Base-by-base conservation (phyloP, 148 eudicot genomes). In the Nepenthes mirabilis region DNA sequence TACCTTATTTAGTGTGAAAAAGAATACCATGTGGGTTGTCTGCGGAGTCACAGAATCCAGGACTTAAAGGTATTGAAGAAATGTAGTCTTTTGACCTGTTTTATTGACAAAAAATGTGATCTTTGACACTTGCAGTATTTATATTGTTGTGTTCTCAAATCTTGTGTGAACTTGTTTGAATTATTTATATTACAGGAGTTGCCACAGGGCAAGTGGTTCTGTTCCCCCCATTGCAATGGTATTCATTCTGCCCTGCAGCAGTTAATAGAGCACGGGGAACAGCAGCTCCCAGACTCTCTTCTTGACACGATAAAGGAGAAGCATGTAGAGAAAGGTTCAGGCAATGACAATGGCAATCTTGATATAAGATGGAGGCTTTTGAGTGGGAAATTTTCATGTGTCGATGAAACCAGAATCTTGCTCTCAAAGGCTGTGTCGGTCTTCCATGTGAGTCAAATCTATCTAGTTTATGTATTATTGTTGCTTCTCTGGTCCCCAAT, bases 141-240 rank as follows among this genome's bases (percentile, higher is more conserved):
- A 2, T 52, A 2, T 6, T 51, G 4, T 49, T 32, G n/a, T 33
- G 33, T 47, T 65, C 34, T 34, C 7, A 13, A 23, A 55, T 55
- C 32, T 23, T 32, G 2, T 32, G 2, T 3, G 36, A 9, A 55
- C 14, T 6, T 54, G 35, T 37, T 47, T 36, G 14, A 45, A 1
- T 50, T 7, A 37, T 23, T 58, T 34, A 34, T 58, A 13, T 60
- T 75, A 72, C 83, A 91, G 97, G 93, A 73, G 62, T 65, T 91
- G 69, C 97, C 97, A n/a, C 68, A 56, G 37, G 90, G 76, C 57
- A 75, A 83, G 55, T 91, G 96, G 96, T 83, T 88, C 65, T 91
- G 95, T 57, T 74, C 77, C 65, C 55, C 56, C 43, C 76, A 65
- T 34, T 91, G 96, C 73, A 66, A 58, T 34, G 66, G 55, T 37